Conservation (phyloP, 2,329 filamentous ascomycete species). For the Colletotrichum sp. region DNA sequence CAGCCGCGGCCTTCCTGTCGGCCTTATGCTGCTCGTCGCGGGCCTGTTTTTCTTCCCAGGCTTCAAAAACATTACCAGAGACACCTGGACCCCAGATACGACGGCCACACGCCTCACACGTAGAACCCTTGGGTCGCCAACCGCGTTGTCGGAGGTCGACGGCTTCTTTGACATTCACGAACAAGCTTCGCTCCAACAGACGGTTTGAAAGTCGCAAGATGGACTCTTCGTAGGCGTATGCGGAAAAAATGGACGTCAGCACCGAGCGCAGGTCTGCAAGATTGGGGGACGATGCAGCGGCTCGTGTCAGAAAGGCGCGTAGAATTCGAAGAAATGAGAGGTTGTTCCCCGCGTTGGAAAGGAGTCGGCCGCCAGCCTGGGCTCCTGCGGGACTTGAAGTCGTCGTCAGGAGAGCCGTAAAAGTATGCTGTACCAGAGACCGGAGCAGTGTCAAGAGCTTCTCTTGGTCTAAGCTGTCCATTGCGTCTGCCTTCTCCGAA, state of each 20-base stretch:
- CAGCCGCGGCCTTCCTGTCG: slow-evolving; percentile 45
- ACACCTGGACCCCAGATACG: slow-evolving; percentile 90
- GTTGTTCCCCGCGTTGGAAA: slow-evolving; percentile 53
- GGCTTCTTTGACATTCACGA: slow-evolving; percentile 79
- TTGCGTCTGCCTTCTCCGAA: slow-evolving; percentile 25
- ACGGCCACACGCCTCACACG: slow-evolving; percentile 83
- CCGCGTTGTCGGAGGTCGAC: slow-evolving; percentile 78
- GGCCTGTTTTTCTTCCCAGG: slow-evolving; percentile 72
- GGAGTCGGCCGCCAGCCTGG: slow-evolving; percentile 35
- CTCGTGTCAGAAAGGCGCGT: slow-evolving; percentile 84
- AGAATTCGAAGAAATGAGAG: slow-evolving; percentile 88
- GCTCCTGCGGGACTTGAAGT: slow-evolving; percentile 60
- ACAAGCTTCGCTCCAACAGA: slow-evolving; percentile 87
- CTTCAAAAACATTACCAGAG: slow-evolving; percentile 76
- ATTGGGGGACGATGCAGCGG: slow-evolving; percentile 81
- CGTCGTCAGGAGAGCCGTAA: slow-evolving; percentile 82
- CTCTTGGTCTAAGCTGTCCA: slow-evolving; percentile 52
- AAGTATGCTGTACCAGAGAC: slow-evolving; percentile 84
- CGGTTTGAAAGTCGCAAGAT: slow-evolving; percentile 85
- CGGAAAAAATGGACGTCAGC: slow-evolving; percentile 87
- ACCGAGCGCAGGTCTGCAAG: slow-evolving; percentile 86
- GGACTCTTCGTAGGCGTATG: slow-evolving; percentile 93
- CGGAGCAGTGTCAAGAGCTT: slow-evolving; percentile 73
- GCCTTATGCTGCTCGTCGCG: slow-evolving; percentile 50
- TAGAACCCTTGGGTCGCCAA: slow-evolving; percentile 86